A percentile compares a stretch with the other conserved stretches of the same genome.
Evolutionary conservation across 345 rosid genomes (phyloP).

Genomic region (Melaleuca quinquenervia): DNA sequence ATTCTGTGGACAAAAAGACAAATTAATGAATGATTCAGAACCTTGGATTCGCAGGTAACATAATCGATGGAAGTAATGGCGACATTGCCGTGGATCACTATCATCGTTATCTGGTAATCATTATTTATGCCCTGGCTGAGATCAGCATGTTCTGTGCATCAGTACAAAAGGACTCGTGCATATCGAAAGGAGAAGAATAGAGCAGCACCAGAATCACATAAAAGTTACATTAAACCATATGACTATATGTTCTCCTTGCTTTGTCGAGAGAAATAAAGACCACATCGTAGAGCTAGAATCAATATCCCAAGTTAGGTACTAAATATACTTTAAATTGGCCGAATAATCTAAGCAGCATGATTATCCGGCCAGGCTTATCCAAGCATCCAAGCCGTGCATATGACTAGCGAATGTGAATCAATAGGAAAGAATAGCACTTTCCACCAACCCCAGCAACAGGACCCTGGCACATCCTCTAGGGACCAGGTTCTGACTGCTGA

Average conservation of each 20-base stretch:
- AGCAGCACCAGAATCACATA: neutral
- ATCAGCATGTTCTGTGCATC: neutral
- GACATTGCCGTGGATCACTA: constrained; percentile 63
- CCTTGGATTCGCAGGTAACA: constrained; percentile 16
- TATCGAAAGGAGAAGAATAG: neutral
- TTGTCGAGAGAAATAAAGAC: neutral
- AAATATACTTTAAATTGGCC: neutral
- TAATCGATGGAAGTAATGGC: constrained; percentile 54
- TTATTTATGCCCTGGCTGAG: neutral
- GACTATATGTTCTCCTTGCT: neutral
- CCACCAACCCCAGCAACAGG: neutral
- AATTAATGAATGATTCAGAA: neutral
- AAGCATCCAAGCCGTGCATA: neutral
- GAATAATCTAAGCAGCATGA: neutral
- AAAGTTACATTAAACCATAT: neutral
- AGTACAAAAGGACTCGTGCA: neutral
- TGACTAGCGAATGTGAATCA: neutral
- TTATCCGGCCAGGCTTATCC: neutral
- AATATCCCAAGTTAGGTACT: neutral
- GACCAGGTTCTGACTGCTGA: neutral
- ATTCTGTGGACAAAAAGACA: neutral
- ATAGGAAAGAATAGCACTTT: neutral
- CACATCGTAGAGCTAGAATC: neutral
- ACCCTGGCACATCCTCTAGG: neutral
- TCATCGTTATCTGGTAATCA: constrained; percentile 43